Evolutionary conservation across 2,329 filamentous ascomycete genomes (phyloP), one percentile per base, ranked within the genome.

Genomic region (Ramichloridium luteum): DNA sequence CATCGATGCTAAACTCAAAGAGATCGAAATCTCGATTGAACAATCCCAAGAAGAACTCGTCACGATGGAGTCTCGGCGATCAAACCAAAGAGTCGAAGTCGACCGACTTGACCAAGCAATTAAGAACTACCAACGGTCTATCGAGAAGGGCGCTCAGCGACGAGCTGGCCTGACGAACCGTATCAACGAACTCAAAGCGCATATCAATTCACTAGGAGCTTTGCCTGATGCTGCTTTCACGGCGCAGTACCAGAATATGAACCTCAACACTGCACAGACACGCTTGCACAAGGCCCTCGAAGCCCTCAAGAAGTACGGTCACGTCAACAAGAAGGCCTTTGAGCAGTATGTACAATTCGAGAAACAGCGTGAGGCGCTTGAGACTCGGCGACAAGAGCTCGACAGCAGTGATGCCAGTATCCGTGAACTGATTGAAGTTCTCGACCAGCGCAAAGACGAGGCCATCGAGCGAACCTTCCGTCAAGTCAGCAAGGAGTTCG

Each of bases 301-400:
- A 47, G 77, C 81, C 0, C 67, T 96, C 33, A 96, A 96, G 62
- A 93, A 94, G 55, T 96, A 90, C 62, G 84, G 85, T 34, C 84
- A 94, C 50, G 86, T 98, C 61, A 98, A 98, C 71, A 98, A 96
- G 64, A 96, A 98, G 62, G 90, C 90, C 0, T 93, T 96, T 53
- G 92, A 98, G 59, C 90, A 98, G 57, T 98, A 96, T 64, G 92
- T 88, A 62, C 93, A 78, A 61, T 98, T 96, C 56, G 94, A 88
- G 5, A 80, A 77, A 30, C 84, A 94, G 58, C 80, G 92, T 35
- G 86, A 93, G 40, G 79, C 80, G 13, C 68, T 98, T 12, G 80
- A 81, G 30, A 80, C 81, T 50, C 80, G 90, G 45, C 75, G 88
- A 30, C 73, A 78, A 47, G 90, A 96, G 55, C 74, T 98, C 8